A percentile compares a stretch with the other conserved stretches of the same genome.
phyloP scores from a whole-genome alignment of 768 basidiomycete species.

The Pleurotus tuber-regium region DNA sequence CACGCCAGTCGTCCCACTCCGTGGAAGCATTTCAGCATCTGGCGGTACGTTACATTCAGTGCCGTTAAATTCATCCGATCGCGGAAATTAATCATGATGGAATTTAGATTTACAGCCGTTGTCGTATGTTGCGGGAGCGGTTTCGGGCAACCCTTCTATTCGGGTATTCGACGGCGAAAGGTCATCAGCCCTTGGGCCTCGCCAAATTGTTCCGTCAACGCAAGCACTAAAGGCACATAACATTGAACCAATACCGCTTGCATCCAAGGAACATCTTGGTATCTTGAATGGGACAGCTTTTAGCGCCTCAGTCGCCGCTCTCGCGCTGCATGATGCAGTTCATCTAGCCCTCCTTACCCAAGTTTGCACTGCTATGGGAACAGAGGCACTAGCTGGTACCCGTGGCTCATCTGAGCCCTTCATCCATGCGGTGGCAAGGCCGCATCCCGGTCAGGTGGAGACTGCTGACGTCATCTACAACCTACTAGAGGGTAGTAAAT shows the following conservation, averaged over 20 bases:
- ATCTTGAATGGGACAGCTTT: slow-evolving; percentile 78
- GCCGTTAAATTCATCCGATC: slow-evolving; percentile 1
- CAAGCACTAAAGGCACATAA: slow-evolving; percentile 50
- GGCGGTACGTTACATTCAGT: slow-evolving; percentile 47
- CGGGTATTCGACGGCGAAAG: slow-evolving; percentile 58
- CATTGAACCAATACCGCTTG: slow-evolving; percentile 57
- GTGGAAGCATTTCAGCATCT: slow-evolving; percentile 76
- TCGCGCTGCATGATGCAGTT: slow-evolving; percentile 69
- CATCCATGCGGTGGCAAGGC: slow-evolving; percentile 71
- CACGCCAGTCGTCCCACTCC: slow-evolving; percentile 73
- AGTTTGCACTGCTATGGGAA: slow-evolving; percentile 76
- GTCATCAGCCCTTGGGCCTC: slow-evolving; percentile 38
- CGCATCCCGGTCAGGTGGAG: slow-evolving; percentile 77
- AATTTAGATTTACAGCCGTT: slow-evolving; percentile 37
- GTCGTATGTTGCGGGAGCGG: slow-evolving; percentile 65
- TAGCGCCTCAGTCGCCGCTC: slow-evolving; percentile 68
- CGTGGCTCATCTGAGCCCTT: slow-evolving; percentile 66
- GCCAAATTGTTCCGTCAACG: slow-evolving; percentile 48
- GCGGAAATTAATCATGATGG: background rate
- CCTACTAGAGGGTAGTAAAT: slow-evolving; percentile 57
- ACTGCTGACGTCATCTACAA: slow-evolving; percentile 60
- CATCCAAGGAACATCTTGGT: slow-evolving; percentile 67
- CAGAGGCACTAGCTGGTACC: slow-evolving; percentile 70
- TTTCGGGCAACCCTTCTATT: slow-evolving; percentile 66
- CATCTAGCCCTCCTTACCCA: slow-evolving; percentile 62